A percentile compares a stretch with the other conserved stretches of the same genome.
Conservation (phyloP, 306 rosid species). For the Prosopis cineraria region DNA sequence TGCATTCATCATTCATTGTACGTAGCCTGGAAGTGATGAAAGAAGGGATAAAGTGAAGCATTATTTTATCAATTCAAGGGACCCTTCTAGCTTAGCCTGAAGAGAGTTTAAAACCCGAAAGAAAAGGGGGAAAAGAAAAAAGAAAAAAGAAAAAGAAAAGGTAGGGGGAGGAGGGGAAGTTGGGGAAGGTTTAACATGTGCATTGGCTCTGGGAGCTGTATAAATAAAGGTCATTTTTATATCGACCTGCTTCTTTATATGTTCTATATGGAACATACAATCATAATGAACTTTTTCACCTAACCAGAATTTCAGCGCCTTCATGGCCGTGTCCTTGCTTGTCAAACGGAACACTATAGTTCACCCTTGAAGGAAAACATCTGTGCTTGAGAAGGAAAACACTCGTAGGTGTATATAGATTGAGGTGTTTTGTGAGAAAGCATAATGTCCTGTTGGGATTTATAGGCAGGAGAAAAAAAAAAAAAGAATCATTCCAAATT, state of each 20-base stretch:
- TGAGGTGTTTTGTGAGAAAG: neutral
- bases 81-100: conserved; percentile 41
- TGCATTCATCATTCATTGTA: too few relatives aligned
- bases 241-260: neutral
- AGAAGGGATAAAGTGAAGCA: conserved; percentile 53
- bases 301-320: conserved; percentile 18
- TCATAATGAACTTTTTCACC: neutral
- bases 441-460: neutral
- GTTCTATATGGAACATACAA: conserved; percentile 11
- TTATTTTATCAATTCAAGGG: conserved; percentile 49
- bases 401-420: neutral
- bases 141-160: neutral
- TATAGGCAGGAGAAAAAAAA: too few relatives aligned
- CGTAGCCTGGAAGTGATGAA: conserved; percentile 53
- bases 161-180: neutral
- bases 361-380: neutral
- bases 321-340: neutral
- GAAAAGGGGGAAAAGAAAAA: neutral
- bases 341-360: neutral
- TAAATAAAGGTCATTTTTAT: conserved; percentile 36
- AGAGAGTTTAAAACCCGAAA: neutral
- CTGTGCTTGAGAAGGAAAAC: too few relatives aligned
- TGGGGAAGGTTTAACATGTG: conserved; percentile 25
- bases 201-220: conserved; percentile 49
- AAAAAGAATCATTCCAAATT: neutral